Conservation (phyloP, 306 rosid species). For the Cucurbita moschata region DNA sequence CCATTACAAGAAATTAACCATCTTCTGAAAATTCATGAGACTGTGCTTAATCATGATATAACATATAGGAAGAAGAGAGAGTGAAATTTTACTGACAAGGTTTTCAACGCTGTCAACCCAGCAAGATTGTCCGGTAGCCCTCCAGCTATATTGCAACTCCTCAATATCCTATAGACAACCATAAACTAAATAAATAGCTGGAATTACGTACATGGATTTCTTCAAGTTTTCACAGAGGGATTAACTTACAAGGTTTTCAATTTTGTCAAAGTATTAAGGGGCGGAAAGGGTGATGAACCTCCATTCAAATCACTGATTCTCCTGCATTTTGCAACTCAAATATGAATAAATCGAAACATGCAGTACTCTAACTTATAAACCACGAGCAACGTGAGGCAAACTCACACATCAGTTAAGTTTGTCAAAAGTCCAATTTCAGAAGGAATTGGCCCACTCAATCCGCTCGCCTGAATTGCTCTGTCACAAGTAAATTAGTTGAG, state of each 20-base stretch:
- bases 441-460: slow-evolving; percentile 74
- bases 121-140: slow-evolving; percentile 26
- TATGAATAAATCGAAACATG: neutral
- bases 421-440: slow-evolving; percentile 25
- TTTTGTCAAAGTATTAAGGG: slow-evolving; percentile 19
- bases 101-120: slow-evolving; percentile 14
- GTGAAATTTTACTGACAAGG: slow-evolving; percentile 29
- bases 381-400: neutral
- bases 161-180: slow-evolving; percentile 33
- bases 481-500: neutral
- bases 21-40: neutral
- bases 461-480: slow-evolving; percentile 62
- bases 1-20: neutral
- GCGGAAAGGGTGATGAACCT: slow-evolving; percentile 33
- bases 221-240: slow-evolving; percentile 5
- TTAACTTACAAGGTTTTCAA: slow-evolving; percentile 30
- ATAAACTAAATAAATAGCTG: neutral
- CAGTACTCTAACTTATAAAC: neutral
- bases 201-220: neutral
- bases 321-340: slow-evolving; percentile 26
- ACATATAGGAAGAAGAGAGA: neutral
- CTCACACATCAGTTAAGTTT: slow-evolving; percentile 44
- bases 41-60: neutral
- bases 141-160: slow-evolving; percentile 66
- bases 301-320: slow-evolving; percentile 67